Conservation (phyloP, 345 rosid genomes). For the Melaleuca alternifolia region DNA sequence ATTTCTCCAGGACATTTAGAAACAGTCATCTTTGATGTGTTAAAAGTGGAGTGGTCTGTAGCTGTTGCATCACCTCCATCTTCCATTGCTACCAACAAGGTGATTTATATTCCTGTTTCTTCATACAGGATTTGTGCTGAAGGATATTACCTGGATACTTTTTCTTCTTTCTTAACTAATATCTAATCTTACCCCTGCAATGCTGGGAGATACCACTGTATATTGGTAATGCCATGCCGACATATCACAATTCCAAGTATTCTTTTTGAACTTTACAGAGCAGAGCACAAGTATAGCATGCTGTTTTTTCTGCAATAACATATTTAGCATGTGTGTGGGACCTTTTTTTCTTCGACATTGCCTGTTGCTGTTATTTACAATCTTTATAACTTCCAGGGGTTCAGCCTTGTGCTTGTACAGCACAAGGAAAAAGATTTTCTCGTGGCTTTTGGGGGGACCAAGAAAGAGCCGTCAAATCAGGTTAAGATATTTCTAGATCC, state of each 20-base stretch:
- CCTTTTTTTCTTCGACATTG: background rate
- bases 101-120: background rate
- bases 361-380: background rate
- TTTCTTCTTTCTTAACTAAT: background rate
- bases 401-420: slow-evolving; percentile 76
- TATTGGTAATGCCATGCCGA: background rate
- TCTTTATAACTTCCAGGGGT: slow-evolving; percentile 46
- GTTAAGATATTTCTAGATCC: slow-evolving; percentile 18
- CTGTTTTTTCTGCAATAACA: background rate
- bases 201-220: background rate
- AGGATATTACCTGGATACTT: background rate
- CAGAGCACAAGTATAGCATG: background rate
- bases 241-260: background rate
- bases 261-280: background rate
- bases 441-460: slow-evolving; percentile 87
- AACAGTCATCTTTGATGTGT: slow-evolving; percentile 68
- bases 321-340: background rate
- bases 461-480: slow-evolving; percentile 93
- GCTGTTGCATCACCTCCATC: slow-evolving; percentile 61
- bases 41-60: slow-evolving; percentile 79
- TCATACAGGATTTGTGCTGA: background rate
- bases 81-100: slow-evolving; percentile 73
- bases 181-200: background rate
- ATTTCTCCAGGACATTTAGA: slow-evolving; percentile 69
- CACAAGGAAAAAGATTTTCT: slow-evolving; percentile 91